Percentiles rank a stretch among this genome's conserved stretches.
Conservation (phyloP, 1,284 basidiomycete genomes). For the Bjerkandera adusta region DNA sequence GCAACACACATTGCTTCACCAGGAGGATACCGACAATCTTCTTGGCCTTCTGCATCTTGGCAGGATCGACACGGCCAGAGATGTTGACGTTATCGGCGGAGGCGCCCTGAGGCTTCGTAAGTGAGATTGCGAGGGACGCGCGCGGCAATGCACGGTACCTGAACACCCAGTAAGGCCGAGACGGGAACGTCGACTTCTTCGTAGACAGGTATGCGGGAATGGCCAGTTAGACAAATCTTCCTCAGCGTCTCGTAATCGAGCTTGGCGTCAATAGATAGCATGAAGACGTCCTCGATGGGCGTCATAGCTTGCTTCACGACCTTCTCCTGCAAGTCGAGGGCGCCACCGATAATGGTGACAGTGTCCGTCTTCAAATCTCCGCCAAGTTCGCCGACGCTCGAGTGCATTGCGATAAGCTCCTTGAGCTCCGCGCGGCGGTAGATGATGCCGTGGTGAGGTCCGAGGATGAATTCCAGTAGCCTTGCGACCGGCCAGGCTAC, state of each 20-base stretch:
- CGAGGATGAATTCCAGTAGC: conserved; percentile 61
- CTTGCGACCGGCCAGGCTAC: conserved; percentile 83
- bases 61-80: neutral
- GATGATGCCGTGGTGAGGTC: conserved; percentile 61
- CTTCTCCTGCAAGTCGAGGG: conserved; percentile 72
- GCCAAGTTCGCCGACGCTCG: conserved; percentile 50
- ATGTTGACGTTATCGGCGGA: conserved; percentile 13
- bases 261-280: conserved; percentile 78
- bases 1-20: conserved; percentile 82
- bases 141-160: conserved; percentile 4
- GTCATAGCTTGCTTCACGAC: conserved; percentile 67
- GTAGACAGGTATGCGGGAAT: conserved; percentile 76
- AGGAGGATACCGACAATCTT: conserved; percentile 81
- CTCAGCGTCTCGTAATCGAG: conserved; percentile 79
- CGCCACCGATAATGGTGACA: conserved; percentile 74
- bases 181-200: conserved; percentile 67
- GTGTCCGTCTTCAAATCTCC: conserved; percentile 74
- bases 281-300: conserved; percentile 75
- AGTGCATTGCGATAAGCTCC: conserved; percentile 73
- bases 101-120: conserved; percentile 9
- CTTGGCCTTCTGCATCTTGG: conserved; percentile 50
- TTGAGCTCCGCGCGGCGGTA: conserved; percentile 62
- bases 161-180: conserved; percentile 27
- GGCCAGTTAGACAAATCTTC: conserved; percentile 74
- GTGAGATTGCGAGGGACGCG: too few relatives aligned